These are phyloP conservation scores for Coniferiporia weirii DNA, from an alignment of 1,284 basidiomycete genomes.

Conservation along the genomic window DNA sequence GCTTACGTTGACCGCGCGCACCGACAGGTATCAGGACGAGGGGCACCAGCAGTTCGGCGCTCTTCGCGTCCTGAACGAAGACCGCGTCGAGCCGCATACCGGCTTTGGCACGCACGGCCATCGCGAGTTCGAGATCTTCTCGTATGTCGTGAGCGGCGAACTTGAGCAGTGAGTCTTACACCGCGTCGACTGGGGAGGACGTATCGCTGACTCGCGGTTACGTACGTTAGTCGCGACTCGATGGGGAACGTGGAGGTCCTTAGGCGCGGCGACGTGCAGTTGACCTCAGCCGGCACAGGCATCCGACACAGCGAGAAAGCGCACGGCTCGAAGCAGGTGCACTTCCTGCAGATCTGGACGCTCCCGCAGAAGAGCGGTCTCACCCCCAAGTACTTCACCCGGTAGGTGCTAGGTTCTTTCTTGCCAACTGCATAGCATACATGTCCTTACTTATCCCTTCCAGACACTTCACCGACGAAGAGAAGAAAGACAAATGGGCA, in stretches of 20 bases:
- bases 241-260: slow-evolving; percentile 89
- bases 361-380: slow-evolving; percentile 54
- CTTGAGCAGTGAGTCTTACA: slow-evolving; percentile 61
- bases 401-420: slow-evolving; percentile 32
- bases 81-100: slow-evolving; percentile 69
- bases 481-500: slow-evolving; percentile 69
- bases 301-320: slow-evolving; percentile 80
- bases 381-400: slow-evolving; percentile 76
- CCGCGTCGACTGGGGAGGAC: background rate
- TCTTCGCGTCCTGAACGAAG: slow-evolving; percentile 84
- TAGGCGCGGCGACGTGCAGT: slow-evolving; percentile 83
- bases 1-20: background rate
- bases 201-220: background rate
- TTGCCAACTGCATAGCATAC: background rate
- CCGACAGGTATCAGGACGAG: slow-evolving; percentile 55
- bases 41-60: slow-evolving; percentile 53
- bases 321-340: slow-evolving; percentile 53
- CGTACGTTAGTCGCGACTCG: slow-evolving; percentile 61
- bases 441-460: background rate
- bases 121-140: slow-evolving; percentile 88
- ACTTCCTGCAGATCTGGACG: slow-evolving; percentile 90
- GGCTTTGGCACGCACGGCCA: slow-evolving; percentile 89
- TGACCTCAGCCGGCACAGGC: slow-evolving; percentile 86
- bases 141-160: slow-evolving; percentile 74
- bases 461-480: slow-evolving; percentile 75